Evolutionary conservation across 306 rosid species (phyloP).

Genomic region (Acacia acuminata): DNA sequence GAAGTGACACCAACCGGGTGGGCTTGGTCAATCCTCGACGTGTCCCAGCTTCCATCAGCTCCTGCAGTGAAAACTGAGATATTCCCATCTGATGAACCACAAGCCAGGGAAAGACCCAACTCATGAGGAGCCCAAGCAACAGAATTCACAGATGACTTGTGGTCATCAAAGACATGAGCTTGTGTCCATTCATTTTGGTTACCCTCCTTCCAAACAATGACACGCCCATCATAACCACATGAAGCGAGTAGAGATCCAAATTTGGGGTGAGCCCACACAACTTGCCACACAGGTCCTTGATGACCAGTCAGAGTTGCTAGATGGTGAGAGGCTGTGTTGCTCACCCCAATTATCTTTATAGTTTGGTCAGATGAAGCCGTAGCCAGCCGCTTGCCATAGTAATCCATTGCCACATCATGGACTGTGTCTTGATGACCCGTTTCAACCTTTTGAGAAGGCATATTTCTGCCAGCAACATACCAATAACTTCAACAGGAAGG

Average conservation of each 20-base stretch:
- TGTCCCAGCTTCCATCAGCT: slow-evolving; percentile 71
- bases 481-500: not conserved
- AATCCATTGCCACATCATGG: slow-evolving; percentile 76
- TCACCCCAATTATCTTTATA: slow-evolving; percentile 67
- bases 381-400: slow-evolving; percentile 74
- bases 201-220: slow-evolving; percentile 78
- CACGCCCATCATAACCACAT: slow-evolving; percentile 66
- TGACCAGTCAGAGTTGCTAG: slow-evolving; percentile 68
- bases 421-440: slow-evolving; percentile 71
- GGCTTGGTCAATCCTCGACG: slow-evolving; percentile 65
- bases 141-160: slow-evolving; percentile 66
- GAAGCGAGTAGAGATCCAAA: slow-evolving; percentile 73
- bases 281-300: slow-evolving; percentile 81
- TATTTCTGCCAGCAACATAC: slow-evolving; percentile 36
- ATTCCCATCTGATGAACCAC: slow-evolving; percentile 80
- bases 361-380: slow-evolving; percentile 73
- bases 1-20: slow-evolving; percentile 82
- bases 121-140: slow-evolving; percentile 91
- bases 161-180: slow-evolving; percentile 62
- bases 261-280: slow-evolving; percentile 77
- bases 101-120: slow-evolving; percentile 69
- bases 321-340: slow-evolving; percentile 63
- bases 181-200: slow-evolving; percentile 74
- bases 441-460: slow-evolving; percentile 72
- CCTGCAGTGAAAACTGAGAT: slow-evolving; percentile 66